Percentiles rank a stretch among this genome's conserved stretches.
Conservation (phyloP, 73 alveolate species). For the Blepharisma stoltei region DNA sequence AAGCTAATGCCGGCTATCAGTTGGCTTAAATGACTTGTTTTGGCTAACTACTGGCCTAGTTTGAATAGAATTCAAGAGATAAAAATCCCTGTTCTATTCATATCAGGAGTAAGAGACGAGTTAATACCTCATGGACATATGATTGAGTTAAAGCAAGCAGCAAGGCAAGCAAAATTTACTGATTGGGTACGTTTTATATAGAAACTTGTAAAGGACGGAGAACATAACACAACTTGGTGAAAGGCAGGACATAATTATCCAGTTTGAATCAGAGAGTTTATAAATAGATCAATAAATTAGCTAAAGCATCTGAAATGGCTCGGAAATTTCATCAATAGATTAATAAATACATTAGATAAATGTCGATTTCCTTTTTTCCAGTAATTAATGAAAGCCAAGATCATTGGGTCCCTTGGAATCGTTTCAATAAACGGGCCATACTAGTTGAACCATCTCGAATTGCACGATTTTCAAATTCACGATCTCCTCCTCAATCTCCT, state of each 20-base stretch:
- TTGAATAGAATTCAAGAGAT: slow-evolving; percentile 54
- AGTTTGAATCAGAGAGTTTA: background rate
- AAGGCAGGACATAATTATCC: background rate
- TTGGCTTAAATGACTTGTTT: slow-evolving; percentile 60
- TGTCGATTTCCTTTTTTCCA: no score
- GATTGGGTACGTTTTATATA: slow-evolving; percentile 8
- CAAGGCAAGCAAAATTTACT: slow-evolving; percentile 11
- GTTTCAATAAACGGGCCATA: no score
- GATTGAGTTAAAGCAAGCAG: slow-evolving; percentile 26
- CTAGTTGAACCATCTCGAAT: no score
- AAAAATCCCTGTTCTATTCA: slow-evolving; percentile 51
- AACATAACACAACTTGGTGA: background rate
- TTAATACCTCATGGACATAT: slow-evolving; percentile 47
- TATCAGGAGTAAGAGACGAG: slow-evolving; percentile 49
- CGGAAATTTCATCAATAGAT: no score
- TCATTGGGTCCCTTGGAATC: no score
- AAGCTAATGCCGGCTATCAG: slow-evolving; percentile 68
- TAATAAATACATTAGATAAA: no score
- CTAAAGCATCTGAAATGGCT: no score
- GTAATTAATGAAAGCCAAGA: no score
- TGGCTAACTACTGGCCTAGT: slow-evolving; percentile 82
- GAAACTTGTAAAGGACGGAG: background rate
- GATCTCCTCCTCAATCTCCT: no score
- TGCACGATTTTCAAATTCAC: no score
- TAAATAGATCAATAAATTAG: background rate